phyloP scores from a whole-genome alignment of 1,284 basidiomycete species.

The Malassezia sp. region DNA sequence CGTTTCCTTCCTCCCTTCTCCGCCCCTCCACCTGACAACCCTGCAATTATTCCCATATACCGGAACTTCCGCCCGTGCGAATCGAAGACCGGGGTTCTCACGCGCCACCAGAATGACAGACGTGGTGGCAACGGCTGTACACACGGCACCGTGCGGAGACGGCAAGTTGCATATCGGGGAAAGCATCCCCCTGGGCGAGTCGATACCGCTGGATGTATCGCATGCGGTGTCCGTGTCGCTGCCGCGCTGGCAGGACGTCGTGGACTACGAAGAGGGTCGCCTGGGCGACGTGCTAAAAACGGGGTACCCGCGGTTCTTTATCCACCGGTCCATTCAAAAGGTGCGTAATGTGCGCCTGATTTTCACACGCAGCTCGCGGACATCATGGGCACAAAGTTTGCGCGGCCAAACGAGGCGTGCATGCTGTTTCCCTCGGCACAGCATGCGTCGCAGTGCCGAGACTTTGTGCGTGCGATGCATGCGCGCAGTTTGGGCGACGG shows the following conservation, averaged over 20 bases:
- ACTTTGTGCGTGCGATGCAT: slow-evolving; percentile 31
- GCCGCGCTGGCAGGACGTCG: slow-evolving; percentile 82
- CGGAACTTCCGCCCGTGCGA: no score
- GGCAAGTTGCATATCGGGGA: no score
- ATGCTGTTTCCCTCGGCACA: slow-evolving; percentile 35
- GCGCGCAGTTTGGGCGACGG: not conserved
- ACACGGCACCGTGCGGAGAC: no score
- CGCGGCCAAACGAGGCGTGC: slow-evolving; percentile 22
- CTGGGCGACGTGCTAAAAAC: slow-evolving; percentile 72
- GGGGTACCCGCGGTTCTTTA: slow-evolving; percentile 96
- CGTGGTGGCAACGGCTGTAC: no score
- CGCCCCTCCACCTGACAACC: no score
- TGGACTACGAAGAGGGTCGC: slow-evolving; percentile 85
- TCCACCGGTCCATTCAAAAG: slow-evolving; percentile 76
- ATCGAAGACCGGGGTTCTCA: no score
- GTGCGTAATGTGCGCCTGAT: slow-evolving; percentile 48
- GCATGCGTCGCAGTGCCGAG: slow-evolving; percentile 32
- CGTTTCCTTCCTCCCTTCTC: no score
- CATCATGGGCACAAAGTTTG: slow-evolving; percentile 27
- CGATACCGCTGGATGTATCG: slow-evolving; percentile 46
- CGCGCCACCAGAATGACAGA: no score
- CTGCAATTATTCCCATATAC: no score
- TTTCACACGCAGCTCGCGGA: slow-evolving; percentile 16
- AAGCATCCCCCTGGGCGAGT: slow-evolving; percentile 25
- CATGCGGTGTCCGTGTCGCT: slow-evolving; percentile 97